phyloP scores from a whole-genome alignment of 768 basidiomycete species.

The Kwoniella heveanensis region DNA sequence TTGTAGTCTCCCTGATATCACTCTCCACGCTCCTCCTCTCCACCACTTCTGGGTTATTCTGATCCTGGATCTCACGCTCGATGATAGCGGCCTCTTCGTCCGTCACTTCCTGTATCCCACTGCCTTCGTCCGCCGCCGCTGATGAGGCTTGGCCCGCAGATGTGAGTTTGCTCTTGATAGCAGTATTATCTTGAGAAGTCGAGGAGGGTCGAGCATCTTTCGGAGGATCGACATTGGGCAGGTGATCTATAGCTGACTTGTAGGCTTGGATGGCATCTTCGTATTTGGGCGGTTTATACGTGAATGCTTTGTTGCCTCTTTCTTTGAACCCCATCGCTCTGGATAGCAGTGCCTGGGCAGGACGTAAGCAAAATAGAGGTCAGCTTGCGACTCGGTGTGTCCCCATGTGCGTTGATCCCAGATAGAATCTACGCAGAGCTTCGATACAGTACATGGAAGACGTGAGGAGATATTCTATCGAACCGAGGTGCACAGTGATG shows the following conservation, averaged over 20 bases:
- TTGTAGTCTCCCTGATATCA: constrained; percentile 65
- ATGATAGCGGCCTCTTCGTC: constrained; percentile 50
- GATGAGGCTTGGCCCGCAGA: no score
- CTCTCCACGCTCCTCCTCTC: constrained; percentile 55
- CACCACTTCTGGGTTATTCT: constrained; percentile 2
- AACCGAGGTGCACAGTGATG: no score
- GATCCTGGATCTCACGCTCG: constrained; percentile 21
- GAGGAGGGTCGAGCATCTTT: neutral
- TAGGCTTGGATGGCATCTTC: constrained; percentile 72
- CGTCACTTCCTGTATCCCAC: constrained; percentile 49
- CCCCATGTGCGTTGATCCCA: no score
- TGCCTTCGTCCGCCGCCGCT: constrained; percentile 14
- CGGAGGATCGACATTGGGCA: constrained; percentile 51
- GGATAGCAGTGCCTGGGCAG: constrained; percentile 59
- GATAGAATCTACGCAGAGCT: no score
- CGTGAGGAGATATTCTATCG: no score
- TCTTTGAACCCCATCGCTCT: constrained; percentile 68
- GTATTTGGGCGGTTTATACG: constrained; percentile 62
- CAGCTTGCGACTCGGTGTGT: no score
- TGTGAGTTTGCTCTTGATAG: no score
- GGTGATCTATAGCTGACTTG: constrained; percentile 65
- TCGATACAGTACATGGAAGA: no score
- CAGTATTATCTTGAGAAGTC: no score
- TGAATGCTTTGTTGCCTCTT: constrained; percentile 76
- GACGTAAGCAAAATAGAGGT: no score